phyloP scores from a whole-genome alignment of 208 protist genomes.

The Leishmania guyanensis region DNA sequence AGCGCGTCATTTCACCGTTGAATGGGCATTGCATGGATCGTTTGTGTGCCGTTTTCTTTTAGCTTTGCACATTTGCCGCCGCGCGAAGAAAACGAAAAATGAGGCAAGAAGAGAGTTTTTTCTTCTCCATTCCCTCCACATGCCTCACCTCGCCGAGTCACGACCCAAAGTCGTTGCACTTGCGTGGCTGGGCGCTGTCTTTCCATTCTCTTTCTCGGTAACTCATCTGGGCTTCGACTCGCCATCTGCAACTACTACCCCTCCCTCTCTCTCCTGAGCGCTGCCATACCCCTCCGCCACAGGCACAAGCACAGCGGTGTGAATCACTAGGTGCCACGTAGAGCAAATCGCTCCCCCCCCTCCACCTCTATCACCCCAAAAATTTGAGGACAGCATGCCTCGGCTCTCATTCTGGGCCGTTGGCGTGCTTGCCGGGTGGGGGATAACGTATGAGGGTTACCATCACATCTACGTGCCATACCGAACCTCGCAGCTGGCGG shows the following conservation, averaged over 20 bases:
- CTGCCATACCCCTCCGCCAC: background rate
- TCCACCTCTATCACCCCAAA: background rate
- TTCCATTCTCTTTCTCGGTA: background rate
- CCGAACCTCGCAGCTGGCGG: constrained; percentile 6
- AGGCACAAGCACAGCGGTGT: constrained; percentile 3
- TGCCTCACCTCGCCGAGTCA: background rate
- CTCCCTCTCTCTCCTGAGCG: background rate
- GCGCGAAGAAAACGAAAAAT: background rate
- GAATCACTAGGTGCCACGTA: background rate
- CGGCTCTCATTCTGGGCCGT: constrained; percentile 30
- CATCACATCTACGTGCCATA: constrained; percentile 46
- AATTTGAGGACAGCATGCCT: constrained; percentile 1
- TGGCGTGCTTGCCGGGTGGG: constrained; percentile 24
- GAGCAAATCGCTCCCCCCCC: background rate
- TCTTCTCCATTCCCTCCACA: background rate
- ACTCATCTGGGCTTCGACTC: background rate
- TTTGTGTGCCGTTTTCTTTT: no score
- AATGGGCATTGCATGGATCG: no score
- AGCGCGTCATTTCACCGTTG: background rate
- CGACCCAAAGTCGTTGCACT: background rate
- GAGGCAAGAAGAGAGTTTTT: background rate
- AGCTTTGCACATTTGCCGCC: no score
- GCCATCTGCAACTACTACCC: background rate
- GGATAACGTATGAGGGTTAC: constrained; percentile 44
- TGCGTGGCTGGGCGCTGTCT: background rate